phyloP scores from a whole-genome alignment of 75 land plant species.

The Pinus albicaulis region DNA sequence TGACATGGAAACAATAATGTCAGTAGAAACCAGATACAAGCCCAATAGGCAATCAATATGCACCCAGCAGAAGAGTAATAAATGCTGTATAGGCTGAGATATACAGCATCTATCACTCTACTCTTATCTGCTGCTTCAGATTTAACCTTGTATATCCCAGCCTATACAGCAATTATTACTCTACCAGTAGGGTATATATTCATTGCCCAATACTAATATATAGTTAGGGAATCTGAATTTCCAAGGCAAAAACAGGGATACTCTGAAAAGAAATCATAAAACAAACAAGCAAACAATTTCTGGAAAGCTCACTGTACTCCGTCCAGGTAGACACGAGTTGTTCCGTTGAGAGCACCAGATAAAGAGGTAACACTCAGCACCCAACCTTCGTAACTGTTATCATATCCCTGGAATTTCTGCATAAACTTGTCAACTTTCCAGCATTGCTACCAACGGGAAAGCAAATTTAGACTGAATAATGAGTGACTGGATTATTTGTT shows the following conservation, averaged over 20 bases:
- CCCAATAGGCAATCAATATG: no score
- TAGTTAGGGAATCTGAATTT: background rate
- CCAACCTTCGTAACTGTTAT: slow-evolving; percentile 80
- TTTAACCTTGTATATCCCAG: no score
- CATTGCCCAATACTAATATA: background rate
- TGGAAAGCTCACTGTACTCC: slow-evolving; percentile 74
- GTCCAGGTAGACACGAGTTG: slow-evolving; percentile 87
- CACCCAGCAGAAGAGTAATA: no score
- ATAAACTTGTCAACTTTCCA: background rate
- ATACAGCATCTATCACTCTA: no score
- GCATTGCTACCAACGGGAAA: background rate
- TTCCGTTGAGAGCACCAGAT: slow-evolving; percentile 94
- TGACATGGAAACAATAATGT: background rate
- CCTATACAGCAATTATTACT: no score
- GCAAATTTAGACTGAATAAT: background rate
- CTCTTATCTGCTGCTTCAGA: no score
- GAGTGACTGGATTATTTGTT: slow-evolving; percentile 48
- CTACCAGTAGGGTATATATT: no score
- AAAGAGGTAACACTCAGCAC: slow-evolving; percentile 83
- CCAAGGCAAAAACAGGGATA: background rate
- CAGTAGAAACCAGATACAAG: background rate
- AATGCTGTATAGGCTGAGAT: no score
- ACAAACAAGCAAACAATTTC: background rate
- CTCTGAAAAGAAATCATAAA: background rate
- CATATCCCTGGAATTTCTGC: slow-evolving; percentile 80